Conservation (phyloP, 306 rosid genomes). For the Calophaca sinica region DNA sequence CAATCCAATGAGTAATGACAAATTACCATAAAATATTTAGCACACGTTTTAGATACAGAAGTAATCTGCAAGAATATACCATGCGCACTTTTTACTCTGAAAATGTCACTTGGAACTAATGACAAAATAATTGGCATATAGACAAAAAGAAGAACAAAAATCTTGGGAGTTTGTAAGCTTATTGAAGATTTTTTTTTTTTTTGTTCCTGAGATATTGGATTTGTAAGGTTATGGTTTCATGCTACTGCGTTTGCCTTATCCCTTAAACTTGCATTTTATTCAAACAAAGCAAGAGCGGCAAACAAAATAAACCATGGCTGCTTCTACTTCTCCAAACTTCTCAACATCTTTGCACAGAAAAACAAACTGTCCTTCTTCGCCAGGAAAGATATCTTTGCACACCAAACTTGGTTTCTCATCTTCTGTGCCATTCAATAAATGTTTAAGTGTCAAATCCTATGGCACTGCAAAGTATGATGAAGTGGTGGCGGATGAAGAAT, state of each 20-base stretch:
- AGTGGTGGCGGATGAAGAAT: constrained; percentile 77
- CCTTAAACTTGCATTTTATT: constrained; percentile 39
- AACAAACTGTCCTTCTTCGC: constrained; percentile 42
- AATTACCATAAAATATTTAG: constrained; percentile 20
- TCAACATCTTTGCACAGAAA: constrained; percentile 50
- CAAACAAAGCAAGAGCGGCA: constrained; percentile 60
- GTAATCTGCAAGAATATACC: constrained; percentile 53
- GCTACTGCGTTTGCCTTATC: constrained; percentile 48
- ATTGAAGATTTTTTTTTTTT: constrained; percentile 43
- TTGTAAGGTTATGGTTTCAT: constrained; percentile 63
- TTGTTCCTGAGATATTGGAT: constrained; percentile 46
- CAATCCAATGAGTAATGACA: constrained; percentile 42
- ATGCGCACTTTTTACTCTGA: constrained; percentile 26
- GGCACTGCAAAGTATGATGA: constrained; percentile 63
- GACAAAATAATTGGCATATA: constrained; percentile 37
- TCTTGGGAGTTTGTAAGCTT: constrained; percentile 55
- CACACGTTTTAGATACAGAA: constrained; percentile 45
- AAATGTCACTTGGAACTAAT: constrained; percentile 45
- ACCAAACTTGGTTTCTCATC: constrained; percentile 50
- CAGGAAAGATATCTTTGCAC: constrained; percentile 37
- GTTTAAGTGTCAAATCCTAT: constrained; percentile 39
- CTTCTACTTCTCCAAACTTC: constrained; percentile 55
- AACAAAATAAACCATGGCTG: constrained; percentile 54
- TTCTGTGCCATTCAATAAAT: constrained; percentile 39
- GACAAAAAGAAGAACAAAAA: constrained; percentile 56